These are phyloP conservation scores for Suillus cothurnatus DNA, from an alignment of 768 basidiomycete genomes.

Conservation along the genomic window DNA sequence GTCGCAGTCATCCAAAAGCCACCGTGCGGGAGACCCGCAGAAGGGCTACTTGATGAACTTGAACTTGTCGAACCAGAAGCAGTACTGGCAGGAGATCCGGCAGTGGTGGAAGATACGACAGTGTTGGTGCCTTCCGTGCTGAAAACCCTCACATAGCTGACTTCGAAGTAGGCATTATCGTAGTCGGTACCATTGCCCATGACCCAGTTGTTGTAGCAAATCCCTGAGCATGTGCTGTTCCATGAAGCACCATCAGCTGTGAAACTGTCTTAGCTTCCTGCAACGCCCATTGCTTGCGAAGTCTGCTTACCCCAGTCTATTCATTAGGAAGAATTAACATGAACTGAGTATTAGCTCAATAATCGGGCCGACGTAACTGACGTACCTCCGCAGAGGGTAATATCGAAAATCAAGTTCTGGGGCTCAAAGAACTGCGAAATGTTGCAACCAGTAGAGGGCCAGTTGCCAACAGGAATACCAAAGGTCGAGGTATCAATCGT, in stretches of 20 bases:
- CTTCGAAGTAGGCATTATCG: constrained; percentile 72
- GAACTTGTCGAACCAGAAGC: constrained; percentile 18
- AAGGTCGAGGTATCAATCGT: constrained; percentile 56
- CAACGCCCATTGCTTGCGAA: neutral
- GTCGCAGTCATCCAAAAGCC: constrained; percentile 12
- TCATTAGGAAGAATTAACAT: neutral
- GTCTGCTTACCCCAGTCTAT: constrained; percentile 35
- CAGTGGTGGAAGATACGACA: constrained; percentile 22
- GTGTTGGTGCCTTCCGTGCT: constrained; percentile 35
- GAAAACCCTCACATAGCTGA: constrained; percentile 59
- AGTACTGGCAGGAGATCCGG: neutral
- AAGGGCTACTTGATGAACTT: constrained; percentile 16
- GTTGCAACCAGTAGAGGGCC: constrained; percentile 58
- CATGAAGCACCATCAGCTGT: constrained; percentile 44
- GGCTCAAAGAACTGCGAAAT: constrained; percentile 56
- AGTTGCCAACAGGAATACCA: constrained; percentile 72
- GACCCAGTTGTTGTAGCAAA: constrained; percentile 72
- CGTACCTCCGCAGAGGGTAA: constrained; percentile 67
- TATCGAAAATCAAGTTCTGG: constrained; percentile 72
- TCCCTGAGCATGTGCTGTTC: constrained; percentile 61
- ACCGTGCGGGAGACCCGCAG: constrained; percentile 1
- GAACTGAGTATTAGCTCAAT: constrained; percentile 33
- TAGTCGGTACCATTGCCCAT: constrained; percentile 62
- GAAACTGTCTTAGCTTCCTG: neutral
- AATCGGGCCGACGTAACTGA: constrained; percentile 20